Base-by-base conservation (phyloP, 2,329 filamentous ascomycete species). In the Pestalotiopsis sp. region DNA sequence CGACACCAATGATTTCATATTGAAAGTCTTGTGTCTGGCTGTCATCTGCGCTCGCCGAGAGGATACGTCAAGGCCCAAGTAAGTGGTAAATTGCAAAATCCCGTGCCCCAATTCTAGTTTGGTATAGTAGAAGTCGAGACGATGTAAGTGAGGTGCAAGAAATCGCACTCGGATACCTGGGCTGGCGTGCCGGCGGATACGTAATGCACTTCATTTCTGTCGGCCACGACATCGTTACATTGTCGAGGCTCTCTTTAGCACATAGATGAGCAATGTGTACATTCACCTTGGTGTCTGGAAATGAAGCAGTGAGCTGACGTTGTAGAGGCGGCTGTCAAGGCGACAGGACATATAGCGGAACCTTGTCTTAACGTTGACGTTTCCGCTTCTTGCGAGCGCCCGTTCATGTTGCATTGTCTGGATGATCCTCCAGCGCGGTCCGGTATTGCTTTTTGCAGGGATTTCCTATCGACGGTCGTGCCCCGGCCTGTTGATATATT, bases 381-480 rank as follows among this genome's bases (percentile, higher is more conserved):
- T 36, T 56, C 49, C 63, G 63, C 59, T 38, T 36, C n/a, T 62
- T 62, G 59, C 45, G 31, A 62, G 57, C 27, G 59, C 59, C 45
- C 59, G 59, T 66, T n/a, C 14, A 56, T 23, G 63, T 66, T 66
- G 39, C 63, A 66, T 66, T 66, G 45, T 49, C 63, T 57, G 63
- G 49, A 23, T 6, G 39, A 62, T 62, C 59, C 59, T 62, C 57
- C 59, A 62, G 59, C 59, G 36, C 31, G 36, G 27, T 62, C 27
- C 59, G 59, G 59, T 62, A 62, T 36, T 62, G 59, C 59, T 62
- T 17, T 23, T 36, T 11, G 36, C n/a, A 25, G 23, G 52, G 17
- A 25, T 49, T 36, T 36, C n/a, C 52, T 36, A 13, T 36, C 58
- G 60, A 45, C 17, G 52, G 64, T 27, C 41, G n/a, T 23, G 25